Evolutionary conservation across 2,329 filamentous ascomycete species (phyloP), one percentile per base, ranked within the genome.

Genomic region (Chaetomiaceae sp.): DNA sequence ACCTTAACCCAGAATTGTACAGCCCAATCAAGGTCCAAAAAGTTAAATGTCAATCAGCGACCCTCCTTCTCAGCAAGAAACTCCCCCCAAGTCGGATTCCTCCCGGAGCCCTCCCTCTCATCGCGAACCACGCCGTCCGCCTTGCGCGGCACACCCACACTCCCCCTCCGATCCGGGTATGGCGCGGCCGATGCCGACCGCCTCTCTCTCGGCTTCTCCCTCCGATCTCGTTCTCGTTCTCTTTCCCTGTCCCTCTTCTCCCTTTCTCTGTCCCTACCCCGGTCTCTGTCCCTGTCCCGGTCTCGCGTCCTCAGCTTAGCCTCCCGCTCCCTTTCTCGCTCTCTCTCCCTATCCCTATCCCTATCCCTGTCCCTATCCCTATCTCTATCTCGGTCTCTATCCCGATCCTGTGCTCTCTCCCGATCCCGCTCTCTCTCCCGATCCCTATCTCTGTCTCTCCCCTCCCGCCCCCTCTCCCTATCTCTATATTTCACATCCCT

Each of bases 31-130:
- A n/a, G n/a, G n/a, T n/a, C n/a, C n/a, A n/a, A n/a, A n/a, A n/a
- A n/a, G n/a, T n/a, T n/a, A n/a, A n/a, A n/a, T n/a, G n/a, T 14
- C 30, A n/a, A 3, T 20, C 27, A 47, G 10, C 25, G 25, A 10
- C 25, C 25, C 25, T 27, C 25, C 27, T 50, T 48, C 19, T 19
- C 37, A 25, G 16, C 16, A 14, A 50, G 21, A 33, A 47, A 50
- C 35, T 48, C 45, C 3, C 44, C 41, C 50, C 51, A 51, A 3
- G 48, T 56, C 33, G 21, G 51, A 17, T 33, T 35, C 31, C 38
- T n/a, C 43, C 30, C 9, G n/a, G 33, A 25, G 21, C 31, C 19
- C 31, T 43, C 31, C 31, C 46, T 37, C 12, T 47, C 44, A 23
- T 50, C 44, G 17, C 31, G 20, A 7, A 53, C 50, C n/a, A 52